phyloP scores from a whole-genome alignment of 306 rosid species.

The Aeschynomene evenia region DNA sequence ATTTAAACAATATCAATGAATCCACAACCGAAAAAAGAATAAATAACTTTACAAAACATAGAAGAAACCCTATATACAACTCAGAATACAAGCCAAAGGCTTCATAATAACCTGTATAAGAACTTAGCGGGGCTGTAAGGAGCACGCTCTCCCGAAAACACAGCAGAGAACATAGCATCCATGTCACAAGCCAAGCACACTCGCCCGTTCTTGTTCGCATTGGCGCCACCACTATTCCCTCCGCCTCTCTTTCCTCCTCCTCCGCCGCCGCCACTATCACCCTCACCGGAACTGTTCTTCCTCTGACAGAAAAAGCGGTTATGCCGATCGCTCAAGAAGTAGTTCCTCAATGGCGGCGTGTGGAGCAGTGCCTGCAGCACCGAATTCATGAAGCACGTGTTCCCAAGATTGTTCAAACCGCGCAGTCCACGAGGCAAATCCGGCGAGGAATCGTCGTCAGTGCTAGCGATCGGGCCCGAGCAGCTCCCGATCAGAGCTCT shows the following conservation, averaged over 20 bases:
- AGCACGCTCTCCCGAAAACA: conserved; percentile 72
- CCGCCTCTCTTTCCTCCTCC: conserved; percentile 32
- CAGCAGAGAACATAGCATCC: conserved; percentile 78
- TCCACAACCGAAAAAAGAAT: neutral
- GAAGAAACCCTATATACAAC: neutral
- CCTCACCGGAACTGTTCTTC: conserved; percentile 34
- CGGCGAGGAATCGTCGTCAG: conserved; percentile 4
- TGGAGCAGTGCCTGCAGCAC: conserved; percentile 92
- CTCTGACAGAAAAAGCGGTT: conserved; percentile 79
- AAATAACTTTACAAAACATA: neutral
- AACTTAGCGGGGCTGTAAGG: conserved; percentile 96
- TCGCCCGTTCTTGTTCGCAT: conserved; percentile 40
- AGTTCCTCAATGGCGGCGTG: conserved; percentile 87
- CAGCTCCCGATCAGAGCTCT: conserved; percentile 48
- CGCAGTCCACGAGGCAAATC: conserved; percentile 79
- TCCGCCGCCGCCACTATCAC: conserved; percentile 27
- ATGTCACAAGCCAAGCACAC: conserved; percentile 83
- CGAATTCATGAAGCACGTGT: conserved; percentile 93
- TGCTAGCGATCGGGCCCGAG: conserved; percentile 45
- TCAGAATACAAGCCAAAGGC: neutral
- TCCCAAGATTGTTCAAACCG: conserved; percentile 86
- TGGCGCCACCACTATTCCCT: conserved; percentile 26
- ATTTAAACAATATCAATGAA: neutral
- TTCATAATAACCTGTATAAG: conserved; percentile 64
- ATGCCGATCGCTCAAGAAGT: conserved; percentile 83